Evolutionary conservation across 495 filamentous ascomycete genomes (phyloP).

Genomic region (Podospora anserina): DNA sequence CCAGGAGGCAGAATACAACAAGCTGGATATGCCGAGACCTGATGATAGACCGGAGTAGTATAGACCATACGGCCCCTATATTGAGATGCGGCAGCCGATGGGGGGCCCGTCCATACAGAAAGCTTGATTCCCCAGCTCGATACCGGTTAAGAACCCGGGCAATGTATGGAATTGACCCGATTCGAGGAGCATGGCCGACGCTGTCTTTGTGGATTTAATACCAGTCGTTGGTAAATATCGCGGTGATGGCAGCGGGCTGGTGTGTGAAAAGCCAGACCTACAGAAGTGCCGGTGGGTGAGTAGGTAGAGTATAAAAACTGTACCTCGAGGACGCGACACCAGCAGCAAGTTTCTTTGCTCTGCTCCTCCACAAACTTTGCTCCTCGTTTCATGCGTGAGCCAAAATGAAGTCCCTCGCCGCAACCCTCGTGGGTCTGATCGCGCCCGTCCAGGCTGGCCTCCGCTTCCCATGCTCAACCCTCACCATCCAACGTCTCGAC

Average conservation of each 20-base stretch:
- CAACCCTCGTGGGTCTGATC: slow-evolving; percentile 7
- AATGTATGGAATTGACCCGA: background rate
- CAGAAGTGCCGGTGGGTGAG: background rate
- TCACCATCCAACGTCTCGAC: slow-evolving; percentile 41
- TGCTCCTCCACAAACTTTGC: background rate
- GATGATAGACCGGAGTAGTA: background rate
- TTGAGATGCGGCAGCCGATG: background rate
- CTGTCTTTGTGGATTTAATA: background rate
- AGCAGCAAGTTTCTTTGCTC: background rate
- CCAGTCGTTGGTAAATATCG: background rate
- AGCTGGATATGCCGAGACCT: background rate
- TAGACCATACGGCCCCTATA: background rate
- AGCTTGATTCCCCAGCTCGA: background rate
- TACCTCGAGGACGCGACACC: background rate
- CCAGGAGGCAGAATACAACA: background rate
- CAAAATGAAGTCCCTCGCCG: slow-evolving; percentile 11
- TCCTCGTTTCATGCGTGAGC: background rate
- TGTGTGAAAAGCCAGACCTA: background rate
- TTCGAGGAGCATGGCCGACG: background rate
- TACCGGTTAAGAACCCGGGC: background rate
- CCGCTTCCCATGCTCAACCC: slow-evolving; percentile 20
- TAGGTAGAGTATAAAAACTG: background rate
- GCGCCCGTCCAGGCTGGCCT: slow-evolving; percentile 17
- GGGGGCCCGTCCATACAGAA: background rate
- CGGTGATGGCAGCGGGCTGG: background rate